Conservation (phyloP, 192 early-diverging fungal species). For the Entrophospora sp. region DNA sequence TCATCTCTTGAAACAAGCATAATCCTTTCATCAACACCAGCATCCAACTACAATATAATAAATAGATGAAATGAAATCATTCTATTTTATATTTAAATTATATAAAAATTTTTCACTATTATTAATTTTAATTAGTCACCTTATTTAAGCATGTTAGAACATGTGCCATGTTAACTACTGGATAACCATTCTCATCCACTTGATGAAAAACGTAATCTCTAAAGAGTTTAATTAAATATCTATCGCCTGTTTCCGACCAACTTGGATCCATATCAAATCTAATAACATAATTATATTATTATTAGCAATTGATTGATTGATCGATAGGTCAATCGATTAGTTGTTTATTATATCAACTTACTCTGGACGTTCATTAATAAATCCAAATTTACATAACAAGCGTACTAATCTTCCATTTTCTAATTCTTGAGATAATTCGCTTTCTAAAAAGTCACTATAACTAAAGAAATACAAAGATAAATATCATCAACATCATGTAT, state of each 20-base stretch:
- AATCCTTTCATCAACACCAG: constrained; percentile 88
- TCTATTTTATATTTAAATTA: not conserved
- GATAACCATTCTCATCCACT: constrained; percentile 73
- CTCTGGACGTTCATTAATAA: constrained; percentile 49
- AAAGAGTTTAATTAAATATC: constrained; percentile 96
- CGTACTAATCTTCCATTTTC: constrained; percentile 89
- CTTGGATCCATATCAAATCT: constrained; percentile 82
- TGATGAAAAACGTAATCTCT: constrained; percentile 98
- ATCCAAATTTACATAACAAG: constrained; percentile 83
- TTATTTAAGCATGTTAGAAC: constrained; percentile 92
- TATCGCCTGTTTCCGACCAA: constrained; percentile 97
- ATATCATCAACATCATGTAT: no score
- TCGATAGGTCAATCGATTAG: no score
- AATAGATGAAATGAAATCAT: not conserved
- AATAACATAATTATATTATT: no score
- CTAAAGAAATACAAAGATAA: constrained; percentile 5
- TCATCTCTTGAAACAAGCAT: constrained; percentile 95
- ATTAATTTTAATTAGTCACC: constrained; percentile 35
- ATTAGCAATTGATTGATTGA: no score
- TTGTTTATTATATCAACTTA: not conserved
- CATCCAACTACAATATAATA: constrained; percentile 64
- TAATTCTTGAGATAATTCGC: constrained; percentile 71
- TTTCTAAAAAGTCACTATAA: constrained; percentile 73
- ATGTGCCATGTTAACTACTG: constrained; percentile 87
- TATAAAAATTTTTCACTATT: not conserved